These are phyloP conservation scores for Penicillium occitanis DNA, from an alignment of 2,329 filamentous ascomycete genomes.

Conservation along the genomic window DNA sequence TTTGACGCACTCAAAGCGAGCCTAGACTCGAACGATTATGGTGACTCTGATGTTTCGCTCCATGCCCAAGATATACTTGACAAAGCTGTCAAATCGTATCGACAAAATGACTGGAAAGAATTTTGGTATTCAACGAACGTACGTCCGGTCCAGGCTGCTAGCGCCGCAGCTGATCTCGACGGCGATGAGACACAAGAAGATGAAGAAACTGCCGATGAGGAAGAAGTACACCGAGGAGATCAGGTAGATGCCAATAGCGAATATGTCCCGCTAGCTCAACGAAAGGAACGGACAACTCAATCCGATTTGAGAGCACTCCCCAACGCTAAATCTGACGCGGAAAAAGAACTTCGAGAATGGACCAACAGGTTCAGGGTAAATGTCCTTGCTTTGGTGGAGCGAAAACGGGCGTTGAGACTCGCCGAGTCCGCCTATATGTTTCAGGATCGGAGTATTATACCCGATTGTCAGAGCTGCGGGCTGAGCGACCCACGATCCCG, in stretches of 20 bases:
- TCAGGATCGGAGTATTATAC: slow-evolving; percentile 22
- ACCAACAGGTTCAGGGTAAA: slow-evolving; percentile 26
- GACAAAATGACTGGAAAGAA: slow-evolving; percentile 31
- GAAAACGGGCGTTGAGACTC: slow-evolving; percentile 29
- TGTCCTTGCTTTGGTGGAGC: slow-evolving; percentile 27
- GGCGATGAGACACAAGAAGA: neutral
- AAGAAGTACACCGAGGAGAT: neutral
- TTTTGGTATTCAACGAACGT: slow-evolving; percentile 28
- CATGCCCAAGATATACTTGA: slow-evolving; percentile 27
- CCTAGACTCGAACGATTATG: slow-evolving; percentile 32
- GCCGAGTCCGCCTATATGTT: slow-evolving; percentile 25
- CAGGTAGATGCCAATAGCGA: neutral
- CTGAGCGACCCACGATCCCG: slow-evolving; percentile 25
- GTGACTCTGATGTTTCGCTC: slow-evolving; percentile 30
- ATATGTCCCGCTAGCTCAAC: neutral
- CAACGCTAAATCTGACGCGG: slow-evolving; percentile 22
- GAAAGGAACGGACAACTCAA: neutral
- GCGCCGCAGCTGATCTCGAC: neutral
- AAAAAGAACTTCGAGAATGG: slow-evolving; percentile 25
- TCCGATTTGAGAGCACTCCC: slow-evolving; percentile 16
- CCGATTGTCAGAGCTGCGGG: slow-evolving; percentile 38
- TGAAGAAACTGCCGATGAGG: slow-evolving; percentile 8
- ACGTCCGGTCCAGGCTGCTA: neutral
- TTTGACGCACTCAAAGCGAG: slow-evolving; percentile 33
- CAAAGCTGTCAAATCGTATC: slow-evolving; percentile 23